Conservation (phyloP, 2,329 filamentous ascomycete genomes). For the Scytalidium lignicola region DNA sequence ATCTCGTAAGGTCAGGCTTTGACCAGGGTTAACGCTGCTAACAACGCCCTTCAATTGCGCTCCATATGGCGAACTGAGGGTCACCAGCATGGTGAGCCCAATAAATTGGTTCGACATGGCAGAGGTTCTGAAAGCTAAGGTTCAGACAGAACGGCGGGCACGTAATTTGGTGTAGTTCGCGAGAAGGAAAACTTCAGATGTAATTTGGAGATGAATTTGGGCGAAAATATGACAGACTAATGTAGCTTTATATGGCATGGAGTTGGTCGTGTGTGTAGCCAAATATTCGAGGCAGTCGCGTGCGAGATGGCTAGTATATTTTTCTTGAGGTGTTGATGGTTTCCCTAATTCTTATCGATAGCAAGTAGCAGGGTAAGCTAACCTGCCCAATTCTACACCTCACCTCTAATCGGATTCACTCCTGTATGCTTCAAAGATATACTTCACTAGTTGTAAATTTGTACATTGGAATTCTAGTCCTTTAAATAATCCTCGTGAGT, state of each 20-base stretch:
- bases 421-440: too few species aligned
- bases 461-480: background rate
- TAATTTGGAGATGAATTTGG: background rate
- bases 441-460: background rate
- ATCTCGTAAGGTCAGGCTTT: slow-evolving; percentile 29
- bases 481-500: background rate
- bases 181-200: background rate
- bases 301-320: background rate
- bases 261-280: background rate
- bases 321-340: background rate
- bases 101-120: slow-evolving; percentile 29
- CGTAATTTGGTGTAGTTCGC: background rate
- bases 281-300: background rate
- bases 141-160: background rate
- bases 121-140: background rate
- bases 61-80: slow-evolving; percentile 26
- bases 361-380: background rate
- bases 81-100: slow-evolving; percentile 31
- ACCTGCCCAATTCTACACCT: background rate
- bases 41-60: slow-evolving; percentile 28
- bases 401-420: background rate
- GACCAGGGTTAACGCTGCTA: slow-evolving; percentile 27
- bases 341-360: background rate
- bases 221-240: background rate
- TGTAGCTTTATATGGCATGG: background rate